These are phyloP conservation scores for Lactifluus rugatus DNA, from an alignment of 768 basidiomycete species.

Conservation along the genomic window DNA sequence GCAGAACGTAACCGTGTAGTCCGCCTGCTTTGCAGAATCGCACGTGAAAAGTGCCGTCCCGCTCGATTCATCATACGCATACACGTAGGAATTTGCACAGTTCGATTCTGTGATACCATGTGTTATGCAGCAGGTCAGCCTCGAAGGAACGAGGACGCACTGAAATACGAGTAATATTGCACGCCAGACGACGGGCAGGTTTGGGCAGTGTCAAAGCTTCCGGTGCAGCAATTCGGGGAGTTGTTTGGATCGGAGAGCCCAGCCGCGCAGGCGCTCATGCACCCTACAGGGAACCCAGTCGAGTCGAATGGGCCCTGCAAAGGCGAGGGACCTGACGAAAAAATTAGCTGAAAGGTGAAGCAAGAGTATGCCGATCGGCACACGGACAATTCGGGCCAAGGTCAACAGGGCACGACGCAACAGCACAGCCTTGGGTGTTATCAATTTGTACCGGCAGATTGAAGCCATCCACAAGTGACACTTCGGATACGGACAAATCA, in stretches of 20 bases:
- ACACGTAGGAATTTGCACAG: conserved; percentile 41
- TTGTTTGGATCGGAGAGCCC: conserved; percentile 35
- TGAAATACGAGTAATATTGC: conserved; percentile 38
- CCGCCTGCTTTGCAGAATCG: conserved; percentile 26
- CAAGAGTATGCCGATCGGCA: background rate
- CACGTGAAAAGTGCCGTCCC: conserved; percentile 41
- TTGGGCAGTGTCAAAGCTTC: conserved; percentile 37
- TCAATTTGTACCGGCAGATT: conserved; percentile 29
- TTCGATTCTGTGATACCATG: conserved; percentile 27
- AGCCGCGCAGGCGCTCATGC: conserved; percentile 35
- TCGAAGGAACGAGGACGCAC: conserved; percentile 22
- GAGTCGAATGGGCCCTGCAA: conserved; percentile 30
- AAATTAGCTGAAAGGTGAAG: background rate
- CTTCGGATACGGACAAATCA: conserved; percentile 18
- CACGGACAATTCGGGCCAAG: conserved; percentile 28
- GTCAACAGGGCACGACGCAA: conserved; percentile 30
- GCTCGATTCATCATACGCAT: conserved; percentile 34
- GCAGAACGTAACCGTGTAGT: conserved; percentile 41
- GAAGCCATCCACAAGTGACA: conserved; percentile 28
- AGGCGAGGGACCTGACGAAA: conserved; percentile 26
- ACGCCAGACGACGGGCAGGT: conserved; percentile 48
- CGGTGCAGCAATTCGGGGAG: conserved; percentile 58
- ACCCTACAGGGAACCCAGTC: conserved; percentile 32
- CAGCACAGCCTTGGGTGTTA: conserved; percentile 27
- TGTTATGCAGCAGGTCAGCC: background rate